phyloP scores from a whole-genome alignment of 163 green algal genomes.

The Smithsoniella earleae region DNA sequence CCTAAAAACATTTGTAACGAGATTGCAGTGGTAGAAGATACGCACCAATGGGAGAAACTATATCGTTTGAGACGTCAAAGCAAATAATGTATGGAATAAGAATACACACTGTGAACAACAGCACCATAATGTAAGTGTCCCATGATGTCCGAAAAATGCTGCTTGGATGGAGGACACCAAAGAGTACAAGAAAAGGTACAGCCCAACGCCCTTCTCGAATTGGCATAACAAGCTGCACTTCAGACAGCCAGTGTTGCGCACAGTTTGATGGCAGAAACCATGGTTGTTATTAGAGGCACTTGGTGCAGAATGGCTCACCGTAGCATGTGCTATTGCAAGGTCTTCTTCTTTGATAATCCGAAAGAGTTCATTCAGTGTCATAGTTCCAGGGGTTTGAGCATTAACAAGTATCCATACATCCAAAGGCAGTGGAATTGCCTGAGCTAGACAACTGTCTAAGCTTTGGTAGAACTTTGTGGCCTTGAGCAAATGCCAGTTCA shows the following conservation, averaged over 20 bases:
- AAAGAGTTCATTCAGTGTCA: not conserved
- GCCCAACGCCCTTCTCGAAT: not conserved
- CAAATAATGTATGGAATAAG: constrained; percentile 39
- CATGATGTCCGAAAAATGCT: constrained; percentile 32
- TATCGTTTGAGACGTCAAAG: constrained; percentile 33
- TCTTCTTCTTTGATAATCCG: not conserved
- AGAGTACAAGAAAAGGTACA: not conserved
- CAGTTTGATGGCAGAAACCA: not conserved
- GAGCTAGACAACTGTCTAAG: too few species aligned
- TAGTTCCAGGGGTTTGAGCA: not conserved
- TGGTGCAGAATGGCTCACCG: not conserved
- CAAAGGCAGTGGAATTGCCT: too few species aligned
- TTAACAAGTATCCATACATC: too few species aligned
- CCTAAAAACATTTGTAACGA: too few species aligned
- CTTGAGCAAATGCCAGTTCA: too few species aligned
- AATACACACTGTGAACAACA: constrained; percentile 44
- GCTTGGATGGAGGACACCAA: constrained; percentile 15
- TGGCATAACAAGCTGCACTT: not conserved
- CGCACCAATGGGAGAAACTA: too few species aligned
- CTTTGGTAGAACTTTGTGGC: too few species aligned
- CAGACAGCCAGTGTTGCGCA: not conserved
- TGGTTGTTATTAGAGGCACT: not conserved
- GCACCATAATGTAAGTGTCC: constrained; percentile 43
- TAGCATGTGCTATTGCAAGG: not conserved
- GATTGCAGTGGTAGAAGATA: too few species aligned